Conservation (phyloP, 352 stramenopile species). For the Globisporangium parvum region DNA sequence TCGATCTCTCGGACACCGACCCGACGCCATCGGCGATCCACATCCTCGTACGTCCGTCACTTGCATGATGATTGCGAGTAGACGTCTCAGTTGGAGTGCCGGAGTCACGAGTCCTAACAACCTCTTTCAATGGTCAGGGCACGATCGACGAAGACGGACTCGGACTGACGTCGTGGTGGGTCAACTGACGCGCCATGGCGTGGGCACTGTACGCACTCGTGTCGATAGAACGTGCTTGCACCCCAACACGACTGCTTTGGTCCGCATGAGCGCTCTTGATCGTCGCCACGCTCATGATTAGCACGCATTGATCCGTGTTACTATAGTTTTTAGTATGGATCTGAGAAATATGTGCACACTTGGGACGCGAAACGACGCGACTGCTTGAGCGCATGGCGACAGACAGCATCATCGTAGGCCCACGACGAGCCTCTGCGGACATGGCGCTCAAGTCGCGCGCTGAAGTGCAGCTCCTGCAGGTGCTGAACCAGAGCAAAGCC, state of each 20-base stretch:
- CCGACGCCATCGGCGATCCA: conserved; percentile 79
- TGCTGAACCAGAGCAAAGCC: conserved; percentile 47
- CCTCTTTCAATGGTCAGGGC: conserved; percentile 24
- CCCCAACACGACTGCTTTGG: neutral
- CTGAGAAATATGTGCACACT: neutral
- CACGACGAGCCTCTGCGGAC: no score
- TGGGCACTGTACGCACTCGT: no score
- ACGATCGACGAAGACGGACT: conserved; percentile 86
- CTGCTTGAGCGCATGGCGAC: no score
- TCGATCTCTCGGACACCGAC: conserved; percentile 80
- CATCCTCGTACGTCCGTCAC: conserved; percentile 49
- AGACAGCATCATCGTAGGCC: no score
- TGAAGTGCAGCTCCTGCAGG: conserved; percentile 43
- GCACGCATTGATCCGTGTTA: no score
- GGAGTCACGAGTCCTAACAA: no score
- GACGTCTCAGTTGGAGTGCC: no score
- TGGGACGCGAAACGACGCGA: neutral
- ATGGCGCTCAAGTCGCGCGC: conserved; percentile 41
- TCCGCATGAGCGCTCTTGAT: neutral
- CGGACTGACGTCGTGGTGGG: conserved; percentile 81
- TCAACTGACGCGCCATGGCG: conserved; percentile 13
- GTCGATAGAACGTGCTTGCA: conserved; percentile 1
- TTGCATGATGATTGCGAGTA: neutral
- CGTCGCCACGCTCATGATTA: no score
- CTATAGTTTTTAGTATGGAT: no score